Evolutionary conservation across 2,329 filamentous ascomycete species (phyloP).

Genomic region (Aspergillus fumigatiaffinis): DNA sequence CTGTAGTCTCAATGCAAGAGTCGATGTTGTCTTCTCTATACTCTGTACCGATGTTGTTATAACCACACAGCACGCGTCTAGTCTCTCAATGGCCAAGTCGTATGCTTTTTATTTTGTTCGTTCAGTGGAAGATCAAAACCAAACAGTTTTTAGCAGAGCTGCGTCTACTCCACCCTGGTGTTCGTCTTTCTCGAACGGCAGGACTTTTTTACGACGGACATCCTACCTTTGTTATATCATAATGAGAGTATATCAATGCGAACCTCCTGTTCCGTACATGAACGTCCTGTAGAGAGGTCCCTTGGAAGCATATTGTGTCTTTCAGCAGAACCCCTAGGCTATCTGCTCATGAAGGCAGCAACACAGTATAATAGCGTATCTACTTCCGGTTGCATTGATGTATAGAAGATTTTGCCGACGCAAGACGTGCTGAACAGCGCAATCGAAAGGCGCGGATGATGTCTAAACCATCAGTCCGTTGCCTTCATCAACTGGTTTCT

Average conservation of each 20-base stretch:
- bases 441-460: neutral
- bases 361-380: neutral
- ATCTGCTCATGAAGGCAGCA: neutral
- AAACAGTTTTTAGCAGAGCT: slow-evolving; percentile 48
- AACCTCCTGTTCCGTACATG: neutral
- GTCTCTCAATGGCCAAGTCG: slow-evolving; percentile 28
- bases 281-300: neutral
- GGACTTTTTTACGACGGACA: slow-evolving; percentile 48
- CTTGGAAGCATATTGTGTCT: neutral
- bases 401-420: too few species aligned
- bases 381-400: neutral
- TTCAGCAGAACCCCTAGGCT: neutral
- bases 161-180: slow-evolving; percentile 49
- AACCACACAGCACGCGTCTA: slow-evolving; percentile 38
- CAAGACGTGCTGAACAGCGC: too few species aligned
- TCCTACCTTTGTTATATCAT: slow-evolving; percentile 11
- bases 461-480: neutral
- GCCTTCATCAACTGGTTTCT: neutral
- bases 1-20: neutral
- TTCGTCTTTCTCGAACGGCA: slow-evolving; percentile 36
- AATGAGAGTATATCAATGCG: neutral
- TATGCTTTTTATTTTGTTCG: slow-evolving; percentile 42
- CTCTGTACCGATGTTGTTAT: neutral
- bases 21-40: neutral
- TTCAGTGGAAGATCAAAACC: slow-evolving; percentile 47